Evolutionary conservation across 1,284 basidiomycete species (phyloP).

Genomic region (Pyrrhoderma lamaoense): DNA sequence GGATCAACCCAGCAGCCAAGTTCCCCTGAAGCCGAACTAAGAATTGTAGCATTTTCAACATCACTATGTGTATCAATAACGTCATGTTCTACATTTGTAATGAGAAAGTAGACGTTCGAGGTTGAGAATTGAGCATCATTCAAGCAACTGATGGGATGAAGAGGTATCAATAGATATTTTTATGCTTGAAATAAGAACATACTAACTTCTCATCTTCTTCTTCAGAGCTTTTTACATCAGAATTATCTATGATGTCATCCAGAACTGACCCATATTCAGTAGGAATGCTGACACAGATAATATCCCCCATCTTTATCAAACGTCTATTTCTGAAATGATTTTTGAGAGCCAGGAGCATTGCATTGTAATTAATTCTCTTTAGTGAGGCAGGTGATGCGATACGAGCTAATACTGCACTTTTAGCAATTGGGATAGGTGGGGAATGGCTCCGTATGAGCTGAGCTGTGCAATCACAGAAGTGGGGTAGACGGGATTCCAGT

Average conservation of each 20-base stretch:
- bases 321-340: conserved; percentile 57
- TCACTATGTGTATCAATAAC: conserved; percentile 32
- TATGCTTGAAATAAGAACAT: background rate
- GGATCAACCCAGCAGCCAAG: conserved; percentile 85
- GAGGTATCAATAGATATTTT: too few species aligned
- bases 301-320: conserved; percentile 74
- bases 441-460: conserved; percentile 47
- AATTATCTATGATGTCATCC: conserved; percentile 23
- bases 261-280: conserved; percentile 37
- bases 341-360: conserved; percentile 66
- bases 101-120: conserved; percentile 61
- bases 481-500: too few species aligned
- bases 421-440: conserved; percentile 66
- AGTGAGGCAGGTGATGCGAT: conserved; percentile 77
- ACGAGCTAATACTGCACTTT: conserved; percentile 71
- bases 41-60: conserved; percentile 30
- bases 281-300: conserved; percentile 69
- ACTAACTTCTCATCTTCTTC: conserved; percentile 25
- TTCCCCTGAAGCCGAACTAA: conserved; percentile 52
- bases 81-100: conserved; percentile 73
- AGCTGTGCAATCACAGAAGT: conserved; percentile 32
- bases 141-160: background rate
- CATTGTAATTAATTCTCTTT: conserved; percentile 64
- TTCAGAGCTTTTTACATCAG: conserved; percentile 23
- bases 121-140: background rate